Percentiles rank a stretch among this genome's conserved stretches.
These are phyloP conservation scores for Acaromyces ingoldii DNA, from an alignment of 1,284 basidiomycete species.

Conservation along the genomic window DNA sequence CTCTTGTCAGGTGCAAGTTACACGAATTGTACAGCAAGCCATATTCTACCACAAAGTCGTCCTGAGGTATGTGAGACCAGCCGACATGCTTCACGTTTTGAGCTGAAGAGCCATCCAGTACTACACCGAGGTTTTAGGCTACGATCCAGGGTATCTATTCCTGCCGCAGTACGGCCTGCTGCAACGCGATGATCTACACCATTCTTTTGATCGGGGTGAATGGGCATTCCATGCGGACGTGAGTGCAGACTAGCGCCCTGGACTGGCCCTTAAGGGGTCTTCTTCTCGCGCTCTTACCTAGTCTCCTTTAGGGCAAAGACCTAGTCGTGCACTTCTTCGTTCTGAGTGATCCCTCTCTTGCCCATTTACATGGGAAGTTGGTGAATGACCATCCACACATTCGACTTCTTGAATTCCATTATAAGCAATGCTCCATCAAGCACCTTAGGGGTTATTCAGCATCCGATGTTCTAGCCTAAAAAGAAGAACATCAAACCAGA, in stretches of 20 bases:
- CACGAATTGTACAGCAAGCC: too few relatives aligned
- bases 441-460: conserved; percentile 5
- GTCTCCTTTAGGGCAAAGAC: not conserved
- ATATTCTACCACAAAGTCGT: too few relatives aligned
- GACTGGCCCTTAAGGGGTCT: too few relatives aligned
- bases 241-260: too few relatives aligned
- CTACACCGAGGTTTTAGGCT: too few relatives aligned
- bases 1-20: too few relatives aligned
- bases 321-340: not conserved
- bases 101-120: too few relatives aligned
- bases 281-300: not conserved
- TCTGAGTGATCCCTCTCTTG: too few relatives aligned
- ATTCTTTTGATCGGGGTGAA: conserved; percentile 9
- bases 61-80: too few relatives aligned
- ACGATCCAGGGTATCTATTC: conserved; percentile 9
- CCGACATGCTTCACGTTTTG: too few relatives aligned
- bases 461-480: too few relatives aligned
- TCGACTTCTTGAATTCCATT: conserved; percentile 5
- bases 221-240: not conserved
- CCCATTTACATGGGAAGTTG: conserved; percentile 6
- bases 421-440: conserved; percentile 8
- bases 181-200: conserved; percentile 7
- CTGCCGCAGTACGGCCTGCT: conserved; percentile 3
- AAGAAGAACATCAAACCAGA: too few relatives aligned
- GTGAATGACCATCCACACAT: not conserved